Evolutionary conservation across 208 protist genomes (phyloP), one percentile per base, ranked within the genome.

Genomic region (Trypanosoma mega): DNA sequence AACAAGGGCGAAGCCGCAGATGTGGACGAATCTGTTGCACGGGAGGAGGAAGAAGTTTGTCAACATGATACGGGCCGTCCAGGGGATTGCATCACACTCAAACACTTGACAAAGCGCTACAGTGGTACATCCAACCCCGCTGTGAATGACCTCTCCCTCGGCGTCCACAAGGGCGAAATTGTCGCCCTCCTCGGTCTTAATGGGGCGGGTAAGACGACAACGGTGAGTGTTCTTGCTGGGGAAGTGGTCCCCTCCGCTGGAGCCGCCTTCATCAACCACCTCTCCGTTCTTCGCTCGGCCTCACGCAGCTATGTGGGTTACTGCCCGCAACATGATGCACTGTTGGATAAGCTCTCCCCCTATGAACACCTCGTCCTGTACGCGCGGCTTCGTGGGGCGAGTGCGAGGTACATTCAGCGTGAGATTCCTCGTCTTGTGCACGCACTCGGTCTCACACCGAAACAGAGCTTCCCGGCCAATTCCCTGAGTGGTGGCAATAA

Each of bases 251-350:
- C 84, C 4, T 94, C 91, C 6, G 47, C 51, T 26, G 94, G 97
- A 3, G 39, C 68, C 23, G 84, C 71, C 8, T 85, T 69, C 57
- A 78, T 93, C 53, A 90, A 89, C 46, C 68, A 80, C 55, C 67
- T 62, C 53, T 51, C 83, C 36, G 74, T 79, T 24, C 39, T 64
- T 18, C 59, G 55, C 49, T 57, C 54, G 8, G 37, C 60, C 30
- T 73, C 64, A 33, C 83, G 76, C 33, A 59, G 37, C 52, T 79
- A 74, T 45, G 78, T 98, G 18, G 97, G 97, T 56, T 94, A 98
- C 56, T 99, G 97, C 80, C 96, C 96, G 12, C 97, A 99, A 76
- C 93, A 94, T 71, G 91, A 98, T 62, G 77, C 97, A 24, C 67
- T 98, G n/a, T 91, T 93, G 37, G 82, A 90, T 48, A 74, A 96